Conservation (phyloP, 805 yeast genomes). For the Komagataella mondaviorum region DNA sequence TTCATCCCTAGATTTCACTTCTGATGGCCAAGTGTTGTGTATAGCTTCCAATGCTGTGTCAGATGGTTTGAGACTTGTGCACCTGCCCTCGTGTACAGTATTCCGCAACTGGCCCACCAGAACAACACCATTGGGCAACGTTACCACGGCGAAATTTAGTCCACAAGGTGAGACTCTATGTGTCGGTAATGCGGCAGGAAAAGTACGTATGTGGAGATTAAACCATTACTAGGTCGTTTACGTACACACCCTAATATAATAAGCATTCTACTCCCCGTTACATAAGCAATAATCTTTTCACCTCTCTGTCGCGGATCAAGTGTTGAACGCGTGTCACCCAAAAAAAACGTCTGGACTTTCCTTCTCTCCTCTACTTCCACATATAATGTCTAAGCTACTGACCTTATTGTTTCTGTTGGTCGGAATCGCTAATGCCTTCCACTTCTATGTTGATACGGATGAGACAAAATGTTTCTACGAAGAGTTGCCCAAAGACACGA, state of each 20-base stretch:
- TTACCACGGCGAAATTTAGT: conserved; percentile 67
- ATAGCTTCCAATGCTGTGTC: conserved; percentile 75
- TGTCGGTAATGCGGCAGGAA: conserved; percentile 85
- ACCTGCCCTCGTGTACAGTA: conserved; percentile 76
- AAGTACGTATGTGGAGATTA: conserved; percentile 77
- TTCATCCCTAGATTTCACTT: conserved; percentile 58
- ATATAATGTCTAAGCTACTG: background rate
- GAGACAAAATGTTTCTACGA: conserved; percentile 76
- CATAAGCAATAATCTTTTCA: background rate
- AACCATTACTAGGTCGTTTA: conserved; percentile 47
- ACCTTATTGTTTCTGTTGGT: background rate
- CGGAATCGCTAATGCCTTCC: conserved; percentile 32
- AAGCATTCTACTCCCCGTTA: background rate
- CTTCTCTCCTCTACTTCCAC: background rate
- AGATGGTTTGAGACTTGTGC: conserved; percentile 80
- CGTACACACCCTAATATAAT: background rate
- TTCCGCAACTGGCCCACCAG: conserved; percentile 96
- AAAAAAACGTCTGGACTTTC: background rate
- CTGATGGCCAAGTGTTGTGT: conserved; percentile 82
- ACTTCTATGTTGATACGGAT: conserved; percentile 68
- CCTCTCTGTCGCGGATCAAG: background rate
- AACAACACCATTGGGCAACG: conserved; percentile 92
- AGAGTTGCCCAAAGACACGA: conserved; percentile 63
- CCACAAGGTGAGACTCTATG: conserved; percentile 75
- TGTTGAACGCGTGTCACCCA: background rate